Base-by-base conservation (phyloP, 2,329 filamentous ascomycete species). In the Penicillium decumbens region DNA sequence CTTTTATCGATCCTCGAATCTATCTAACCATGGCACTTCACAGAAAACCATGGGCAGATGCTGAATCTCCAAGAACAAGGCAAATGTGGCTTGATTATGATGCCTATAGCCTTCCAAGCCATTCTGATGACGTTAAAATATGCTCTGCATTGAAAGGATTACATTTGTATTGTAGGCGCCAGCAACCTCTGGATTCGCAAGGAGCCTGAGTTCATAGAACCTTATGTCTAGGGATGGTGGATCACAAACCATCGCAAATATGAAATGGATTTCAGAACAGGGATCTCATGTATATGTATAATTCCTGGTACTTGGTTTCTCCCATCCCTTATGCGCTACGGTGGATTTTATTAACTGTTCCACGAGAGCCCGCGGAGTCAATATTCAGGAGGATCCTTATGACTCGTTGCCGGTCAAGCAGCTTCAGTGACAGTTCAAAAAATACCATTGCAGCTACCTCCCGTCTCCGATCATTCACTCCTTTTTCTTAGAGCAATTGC, bases 31-130 rank as follows among this genome's bases (percentile, higher is more conserved):
- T 1, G 35, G 30, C 28, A 47, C 47, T 48, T 49, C 25, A 41
- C 33, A 53, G 56, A 45, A 55, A 58, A 51, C 54, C 51, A 50
- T 50, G 55, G 3, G 46, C 48, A 50, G 56, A 58, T 54, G 45
- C 54, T 49, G 46, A 58, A 55, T 55, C 56, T 50, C 54, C 54
- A 45, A 57, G 56, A 47, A 56, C 54, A 45, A 58, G 40, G 45
- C 29, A 56, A 47, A 56, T 55, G 54, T 58, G 54, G 56, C 38
- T 55, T 30, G 54, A 54, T 43, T 56, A 58, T 53, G 49, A 57
- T 48, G 13, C 27, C 41, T 47, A 43, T 48, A 50, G 45, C 45
- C 40, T 58, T 48, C 54, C 49, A 44, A 50, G 40, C 51, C 45
- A 58, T 51, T 45, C 51, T 41, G 47, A 51, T 50, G 49, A 58